Base-by-base conservation (phyloP, 2,329 filamentous ascomycete species). In the Eurotiales sp. region DNA sequence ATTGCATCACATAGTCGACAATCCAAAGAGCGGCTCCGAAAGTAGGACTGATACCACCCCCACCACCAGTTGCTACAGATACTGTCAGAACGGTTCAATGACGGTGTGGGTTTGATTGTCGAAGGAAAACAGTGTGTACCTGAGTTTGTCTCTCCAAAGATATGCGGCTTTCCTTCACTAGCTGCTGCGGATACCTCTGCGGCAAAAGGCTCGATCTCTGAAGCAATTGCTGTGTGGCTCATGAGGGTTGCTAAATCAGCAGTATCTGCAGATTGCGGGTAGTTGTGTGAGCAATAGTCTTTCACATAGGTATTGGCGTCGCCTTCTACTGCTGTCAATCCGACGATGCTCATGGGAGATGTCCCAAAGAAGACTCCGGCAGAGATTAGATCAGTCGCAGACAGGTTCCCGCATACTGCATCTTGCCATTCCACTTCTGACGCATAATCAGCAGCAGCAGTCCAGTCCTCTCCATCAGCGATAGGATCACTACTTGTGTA, bases 21-120 rank as follows among this genome's bases (percentile, higher is more conserved):
- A 75, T 76, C 76, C 76, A 79, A 4, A 79, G 67, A 1, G 68
- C 76, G 3, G 75, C 75, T 10, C 76, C 76, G 51, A 75, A 78
- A 0, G 74, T 77, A 0, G 74, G 74, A 48, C 69, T 71, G 25
- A 72, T 70, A 4, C 68, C 70, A 27, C 65, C 64, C 21, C 66
- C 69, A 5, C 70, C 70, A 49, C 69, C 66, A 2, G 65, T 71
- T 12, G 66, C 68, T 69, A 15, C 19, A 14, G 5, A 17, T n/a
- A n/a, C 14, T 34, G 30, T 34, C 15, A 34, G 30, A n/a, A 34
- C n/a, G n/a, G n/a, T n/a, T n/a, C n/a, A n/a, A n/a, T n/a, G 29
- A 32, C 12, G 5, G 25, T 27, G 10, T 10, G 10, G 5, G 10
- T 27, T 10, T 27, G 5, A 27, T 27, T 6, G 25, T 3, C 10